Percentiles rank a stretch among this genome's conserved stretches.
These are phyloP conservation scores for Fraxinus xanthoxyloides DNA, from an alignment of 305 asterid species.

Conservation along the genomic window DNA sequence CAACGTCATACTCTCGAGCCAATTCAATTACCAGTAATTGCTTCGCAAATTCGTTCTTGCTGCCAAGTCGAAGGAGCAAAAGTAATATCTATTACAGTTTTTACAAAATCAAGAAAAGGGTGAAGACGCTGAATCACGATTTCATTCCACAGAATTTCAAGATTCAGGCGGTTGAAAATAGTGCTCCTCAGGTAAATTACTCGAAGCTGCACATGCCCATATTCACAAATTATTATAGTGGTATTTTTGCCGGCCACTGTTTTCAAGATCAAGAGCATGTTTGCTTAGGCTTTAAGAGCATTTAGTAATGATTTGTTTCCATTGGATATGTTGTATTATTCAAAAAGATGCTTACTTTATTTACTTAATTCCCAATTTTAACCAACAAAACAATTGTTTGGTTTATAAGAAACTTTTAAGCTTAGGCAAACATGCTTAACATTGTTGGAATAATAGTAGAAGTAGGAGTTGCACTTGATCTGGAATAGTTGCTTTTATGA, in stretches of 20 bases:
- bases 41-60: slow-evolving; percentile 21
- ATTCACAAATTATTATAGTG: not conserved
- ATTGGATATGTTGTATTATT: not conserved
- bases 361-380: not conserved
- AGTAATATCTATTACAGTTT: not conserved
- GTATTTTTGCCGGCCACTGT: not conserved
- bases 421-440: not conserved
- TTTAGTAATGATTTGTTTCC: not conserved
- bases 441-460: not conserved
- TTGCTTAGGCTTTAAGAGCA: not conserved
- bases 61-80: slow-evolving; percentile 16
- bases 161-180: slow-evolving; percentile 30
- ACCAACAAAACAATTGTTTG: not conserved
- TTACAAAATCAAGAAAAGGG: slow-evolving; percentile 25
- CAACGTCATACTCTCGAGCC: not conserved
- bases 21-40: slow-evolving; percentile 16
- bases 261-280: not conserved
- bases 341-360: not conserved
- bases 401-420: not conserved
- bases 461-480: not conserved
- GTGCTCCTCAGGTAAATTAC: slow-evolving; percentile 25
- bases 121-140: slow-evolving; percentile 17
- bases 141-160: slow-evolving; percentile 24
- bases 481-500: not conserved
- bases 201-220: slow-evolving; percentile 12